phyloP scores from a whole-genome alignment of 2,329 filamentous ascomycete species.

The Colletotrichum lupini region DNA sequence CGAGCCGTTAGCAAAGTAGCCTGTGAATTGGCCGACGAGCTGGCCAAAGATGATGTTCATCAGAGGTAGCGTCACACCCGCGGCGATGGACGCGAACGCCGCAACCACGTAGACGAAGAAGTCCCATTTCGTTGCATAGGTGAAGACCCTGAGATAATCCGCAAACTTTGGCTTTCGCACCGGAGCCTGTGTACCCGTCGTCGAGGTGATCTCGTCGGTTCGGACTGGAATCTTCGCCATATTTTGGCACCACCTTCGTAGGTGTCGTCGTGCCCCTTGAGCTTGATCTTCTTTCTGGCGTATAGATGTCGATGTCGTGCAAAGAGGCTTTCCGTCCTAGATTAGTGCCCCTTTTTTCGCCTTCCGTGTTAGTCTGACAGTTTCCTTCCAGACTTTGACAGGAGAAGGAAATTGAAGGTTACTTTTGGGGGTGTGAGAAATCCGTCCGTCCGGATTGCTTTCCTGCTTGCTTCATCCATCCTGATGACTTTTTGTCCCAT shows the following conservation, averaged over 20 bases:
- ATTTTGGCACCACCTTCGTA: neutral
- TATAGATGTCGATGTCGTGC: neutral
- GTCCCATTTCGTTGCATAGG: conserved; percentile 46
- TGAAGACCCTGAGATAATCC: conserved; percentile 41
- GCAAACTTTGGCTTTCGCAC: conserved; percentile 21
- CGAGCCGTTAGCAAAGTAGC: conserved; percentile 40
- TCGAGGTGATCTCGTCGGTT: neutral
- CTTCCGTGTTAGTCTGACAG: conserved; percentile 3
- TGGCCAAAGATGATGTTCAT: conserved; percentile 51
- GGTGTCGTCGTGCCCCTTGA: neutral
- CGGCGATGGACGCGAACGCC: conserved; percentile 45
- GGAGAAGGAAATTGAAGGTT: neutral
- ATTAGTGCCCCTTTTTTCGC: neutral
- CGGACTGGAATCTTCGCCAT: neutral
- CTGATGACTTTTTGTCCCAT: neutral
- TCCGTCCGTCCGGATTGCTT: neutral
- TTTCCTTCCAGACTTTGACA: conserved; percentile 1
- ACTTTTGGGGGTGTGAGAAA: neutral
- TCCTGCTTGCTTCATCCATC: neutral
- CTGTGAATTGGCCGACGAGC: conserved; percentile 43
- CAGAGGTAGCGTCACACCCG: conserved; percentile 47
- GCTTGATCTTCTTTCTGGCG: neutral
- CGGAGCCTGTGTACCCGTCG: neutral
- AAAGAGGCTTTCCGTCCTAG: neutral
- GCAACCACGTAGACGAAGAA: conserved; percentile 43